Conservation (phyloP, 2,329 filamentous ascomycete species). For the Geosmithia flava region DNA sequence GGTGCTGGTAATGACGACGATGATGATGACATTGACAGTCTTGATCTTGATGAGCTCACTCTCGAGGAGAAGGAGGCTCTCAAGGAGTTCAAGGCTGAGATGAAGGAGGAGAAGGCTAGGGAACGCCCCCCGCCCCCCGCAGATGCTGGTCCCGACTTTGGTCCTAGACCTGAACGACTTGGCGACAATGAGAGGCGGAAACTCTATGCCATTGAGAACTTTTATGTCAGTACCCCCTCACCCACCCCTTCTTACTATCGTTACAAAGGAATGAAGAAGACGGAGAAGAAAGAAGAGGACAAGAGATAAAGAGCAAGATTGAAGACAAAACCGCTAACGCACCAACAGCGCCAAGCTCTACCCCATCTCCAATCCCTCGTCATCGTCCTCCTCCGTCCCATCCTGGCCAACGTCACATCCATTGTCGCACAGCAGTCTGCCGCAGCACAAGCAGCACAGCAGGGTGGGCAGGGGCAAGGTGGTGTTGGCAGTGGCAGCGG, state of each 20-base stretch:
- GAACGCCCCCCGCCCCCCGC: constrained; percentile 3
- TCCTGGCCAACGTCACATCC: constrained; percentile 80
- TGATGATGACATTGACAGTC: constrained; percentile 27
- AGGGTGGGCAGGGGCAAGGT: background rate
- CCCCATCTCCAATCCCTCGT: constrained; percentile 86
- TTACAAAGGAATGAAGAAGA: too few relatives aligned
- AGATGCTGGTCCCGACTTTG: constrained; percentile 24
- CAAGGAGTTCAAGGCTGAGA: constrained; percentile 23
- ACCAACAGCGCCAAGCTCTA: constrained; percentile 54
- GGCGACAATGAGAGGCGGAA: constrained; percentile 48
- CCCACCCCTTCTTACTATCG: too few relatives aligned
- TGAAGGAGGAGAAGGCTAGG: constrained; percentile 9
- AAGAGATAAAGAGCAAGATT: too few relatives aligned
- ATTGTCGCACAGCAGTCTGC: constrained; percentile 51
- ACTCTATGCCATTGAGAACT: constrained; percentile 62
- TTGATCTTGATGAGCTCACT: constrained; percentile 31
- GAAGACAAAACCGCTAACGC: background rate
- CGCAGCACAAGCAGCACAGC: constrained; percentile 19
- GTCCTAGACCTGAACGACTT: constrained; percentile 33
- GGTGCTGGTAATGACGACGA: constrained; percentile 29
- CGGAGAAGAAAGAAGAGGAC: too few relatives aligned
- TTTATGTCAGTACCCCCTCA: constrained; percentile 64
- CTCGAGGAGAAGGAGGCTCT: constrained; percentile 27
- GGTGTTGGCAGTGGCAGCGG: background rate
- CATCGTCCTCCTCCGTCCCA: constrained; percentile 82